Evolutionary conservation across 169 alveolate species (phyloP), one percentile per base, ranked within the genome.

Genomic region (Perkinsus chesapeaki): DNA sequence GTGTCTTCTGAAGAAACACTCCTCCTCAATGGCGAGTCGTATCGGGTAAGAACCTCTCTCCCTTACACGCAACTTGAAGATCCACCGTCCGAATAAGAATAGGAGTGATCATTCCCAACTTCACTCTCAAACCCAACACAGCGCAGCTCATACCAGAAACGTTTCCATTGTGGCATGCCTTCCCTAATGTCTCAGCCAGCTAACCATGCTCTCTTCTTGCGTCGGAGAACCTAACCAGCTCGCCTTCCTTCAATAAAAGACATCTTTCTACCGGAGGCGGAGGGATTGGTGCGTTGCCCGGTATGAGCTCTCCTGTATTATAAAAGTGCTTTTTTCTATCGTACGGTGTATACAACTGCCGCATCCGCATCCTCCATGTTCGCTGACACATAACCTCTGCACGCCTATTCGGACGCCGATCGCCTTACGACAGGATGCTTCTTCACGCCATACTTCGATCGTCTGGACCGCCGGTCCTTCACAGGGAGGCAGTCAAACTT

Each of bases 401-500:
- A 0, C 23, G 82, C 12, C 3, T 1, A 34, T 27, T 27, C 12
- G 31, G 3, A 1, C 7, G 82, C 82, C 1, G 37, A 60, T 16
- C 37, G 82, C 27, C 3, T 16, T 60, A 60, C 82, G 12, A 60
- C 27, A 60, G 82, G 73, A 7, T 47, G 93, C 73, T 43, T 91
- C 73, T 91, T 91, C 39, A 91, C 93, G 38, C 93, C 93, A 37
- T 91, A 91, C 39, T 39, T 96, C 37, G 97, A 96, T 36, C 98
- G 94, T 12, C 96, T 94, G 36, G 97, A 91, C 19, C 93, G 92
- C 73, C 98, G 94, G 95, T 97, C 96, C 92, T 97, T 97, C 39
- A 97, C 98, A 0, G 98, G 98, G 39, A 96, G 94, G 73, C 96
- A 93, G 48, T 97, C 98, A 39, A 94, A 97, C 92, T 95, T 97